These are phyloP conservation scores for Eurotiales sp. DNA, from an alignment of 2,329 filamentous ascomycete species.

Conservation along the genomic window DNA sequence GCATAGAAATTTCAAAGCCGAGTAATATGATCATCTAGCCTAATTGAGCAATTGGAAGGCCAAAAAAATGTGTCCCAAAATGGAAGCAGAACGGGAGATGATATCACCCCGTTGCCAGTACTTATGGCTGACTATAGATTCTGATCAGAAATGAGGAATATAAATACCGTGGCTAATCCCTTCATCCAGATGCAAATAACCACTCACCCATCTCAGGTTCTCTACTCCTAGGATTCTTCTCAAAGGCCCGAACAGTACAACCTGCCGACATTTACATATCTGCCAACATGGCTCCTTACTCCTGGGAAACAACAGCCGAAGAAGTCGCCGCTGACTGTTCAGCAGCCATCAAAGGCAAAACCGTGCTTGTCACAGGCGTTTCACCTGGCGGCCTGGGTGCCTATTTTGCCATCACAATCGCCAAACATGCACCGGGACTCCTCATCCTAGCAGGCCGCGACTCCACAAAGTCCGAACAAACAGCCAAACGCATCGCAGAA, in stretches of 20 bases:
- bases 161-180: too few species aligned
- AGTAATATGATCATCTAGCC: too few species aligned
- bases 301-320: slow-evolving; percentile 15
- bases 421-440: slow-evolving; percentile 27
- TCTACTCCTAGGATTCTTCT: too few species aligned
- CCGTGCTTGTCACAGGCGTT: slow-evolving; percentile 41
- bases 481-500: slow-evolving; percentile 22
- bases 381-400: slow-evolving; percentile 37
- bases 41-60: too few species aligned
- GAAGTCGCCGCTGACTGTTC: slow-evolving; percentile 21
- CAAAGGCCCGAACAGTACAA: too few species aligned
- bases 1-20: too few species aligned
- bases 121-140: background rate
- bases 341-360: slow-evolving; percentile 23
- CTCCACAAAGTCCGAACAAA: slow-evolving; percentile 29
- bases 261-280: background rate
- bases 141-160: too few species aligned
- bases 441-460: slow-evolving; percentile 42
- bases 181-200: too few species aligned
- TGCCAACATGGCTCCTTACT: slow-evolving; percentile 7
- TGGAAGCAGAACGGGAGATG: too few species aligned
- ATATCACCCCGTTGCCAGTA: too few species aligned
- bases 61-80: too few species aligned
- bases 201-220: background rate
- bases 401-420: slow-evolving; percentile 32